These are phyloP conservation scores for sweet orange (Citrus sinensis) DNA, from an alignment of 345 rosid species.

Conservation along the genomic window DVS_A1.0 CM039161.1:3475001-3475500, in stretches of 20 bases:
- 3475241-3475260: conserved; percentile 13
- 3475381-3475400: background rate
- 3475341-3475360: background rate
- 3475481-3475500: conserved; percentile 11
- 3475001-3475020: no score
- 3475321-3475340: background rate
- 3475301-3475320: background rate
- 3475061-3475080: background rate
- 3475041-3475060: background rate
- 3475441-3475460: conserved; percentile 4
- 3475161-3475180: conserved; percentile 15
- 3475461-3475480: conserved; percentile 14
- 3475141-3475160: background rate
- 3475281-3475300: background rate
- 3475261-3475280: conserved; percentile 19
- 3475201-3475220: background rate
- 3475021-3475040: background rate
- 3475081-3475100: background rate
- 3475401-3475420: background rate
- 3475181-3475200: background rate
- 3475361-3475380: no score
- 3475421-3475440: conserved; percentile 22
- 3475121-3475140: conserved; percentile 9
- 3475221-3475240: conserved; percentile 22
- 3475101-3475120: conserved; percentile 1